These are phyloP conservation scores for Fusarium ambrosium DNA, from an alignment of 2,329 filamentous ascomycete species.

Conservation along the genomic window DNA sequence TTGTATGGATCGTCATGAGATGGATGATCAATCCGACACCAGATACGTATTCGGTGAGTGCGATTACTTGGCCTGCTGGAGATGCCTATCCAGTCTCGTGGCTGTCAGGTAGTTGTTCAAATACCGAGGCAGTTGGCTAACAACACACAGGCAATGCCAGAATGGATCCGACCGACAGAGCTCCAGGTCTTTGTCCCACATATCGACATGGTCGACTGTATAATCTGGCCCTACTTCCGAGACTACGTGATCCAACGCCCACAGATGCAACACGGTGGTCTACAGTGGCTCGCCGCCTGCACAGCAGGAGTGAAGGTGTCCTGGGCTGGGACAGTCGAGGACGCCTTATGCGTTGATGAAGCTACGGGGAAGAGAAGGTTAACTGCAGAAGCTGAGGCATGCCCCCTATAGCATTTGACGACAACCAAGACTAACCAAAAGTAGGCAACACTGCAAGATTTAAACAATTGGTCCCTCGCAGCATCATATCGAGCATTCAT, in stretches of 20 bases:
- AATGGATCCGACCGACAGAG: constrained; percentile 21
- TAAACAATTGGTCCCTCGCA: constrained; percentile 22
- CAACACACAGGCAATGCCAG: constrained; percentile 12
- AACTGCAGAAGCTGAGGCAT: constrained; percentile 21
- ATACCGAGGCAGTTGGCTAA: not conserved
- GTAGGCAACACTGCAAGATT: not conserved
- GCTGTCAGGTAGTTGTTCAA: not conserved
- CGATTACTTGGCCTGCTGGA: not conserved
- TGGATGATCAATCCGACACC: constrained; percentile 27
- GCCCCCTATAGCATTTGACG: not conserved
- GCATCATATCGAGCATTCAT: constrained; percentile 25
- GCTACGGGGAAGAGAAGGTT: not conserved
- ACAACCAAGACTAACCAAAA: not conserved
- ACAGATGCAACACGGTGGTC: constrained; percentile 23
- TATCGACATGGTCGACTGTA: constrained; percentile 27
- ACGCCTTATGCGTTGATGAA: constrained; percentile 1
- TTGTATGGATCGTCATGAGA: constrained; percentile 17
- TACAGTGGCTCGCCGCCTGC: constrained; percentile 21
- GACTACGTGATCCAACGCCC: constrained; percentile 16
- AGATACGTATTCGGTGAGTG: constrained; percentile 22
- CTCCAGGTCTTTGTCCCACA: constrained; percentile 23
- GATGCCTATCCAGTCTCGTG: too few species aligned
- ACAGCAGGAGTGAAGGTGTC: not conserved
- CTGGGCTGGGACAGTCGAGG: constrained; percentile 16
- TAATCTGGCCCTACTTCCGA: constrained; percentile 19